Base-by-base conservation (phyloP, 2,329 filamentous ascomycete species). In the Pseudopithomyces chartarum region DNA sequence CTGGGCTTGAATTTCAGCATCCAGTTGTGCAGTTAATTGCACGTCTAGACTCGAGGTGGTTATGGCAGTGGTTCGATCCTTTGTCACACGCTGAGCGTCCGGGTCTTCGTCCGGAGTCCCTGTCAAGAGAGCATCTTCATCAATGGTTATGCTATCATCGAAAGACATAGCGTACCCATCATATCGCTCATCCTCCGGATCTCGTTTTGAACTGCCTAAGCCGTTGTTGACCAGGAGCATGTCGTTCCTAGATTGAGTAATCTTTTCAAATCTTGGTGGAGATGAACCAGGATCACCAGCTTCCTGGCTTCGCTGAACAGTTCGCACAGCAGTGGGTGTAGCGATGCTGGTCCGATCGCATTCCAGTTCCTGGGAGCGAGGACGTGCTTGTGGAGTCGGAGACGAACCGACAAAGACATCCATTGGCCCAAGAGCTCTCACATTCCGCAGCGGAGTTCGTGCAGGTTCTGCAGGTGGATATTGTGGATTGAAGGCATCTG, bases 381-480 rank as follows among this genome's bases (percentile, higher is more conserved):
- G 64, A 15, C 73, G 68, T 50, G 66, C 60, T 36, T 70, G 66
- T 19, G 73, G 73, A 10, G 73, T 76, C 22, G 73, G 73, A 2
- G 73, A 76, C 8, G 72, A 76, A 22, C 70, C 72, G 26, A 74
- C 61, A 51, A 67, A 75, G 6, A 60, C 67, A 51, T 73, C 71
- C 69, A 75, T 74, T 6, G 71, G 69, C 5, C 67, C 70, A 52
- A 75, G 61, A 8, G 67, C 60, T 19, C 69, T 61, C 13, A 71
- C 39, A 33, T 60, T 44, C 26, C 63, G 68, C 6, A 68, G 46
- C 0, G 73, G 72, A 22, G 63, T 67, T 11, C 59, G 63, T 13
- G 64, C 60, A 11, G 42, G 54, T n/a, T 61, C 60, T 17, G 52
- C 56, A 10, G 64, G 66, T 17, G 71, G 22, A 15, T 73, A 66